Percentiles rank a stretch among this genome's conserved stretches.
phyloP scores from a whole-genome alignment of 345 rosid species.

The Dimocarpus longan region DNA sequence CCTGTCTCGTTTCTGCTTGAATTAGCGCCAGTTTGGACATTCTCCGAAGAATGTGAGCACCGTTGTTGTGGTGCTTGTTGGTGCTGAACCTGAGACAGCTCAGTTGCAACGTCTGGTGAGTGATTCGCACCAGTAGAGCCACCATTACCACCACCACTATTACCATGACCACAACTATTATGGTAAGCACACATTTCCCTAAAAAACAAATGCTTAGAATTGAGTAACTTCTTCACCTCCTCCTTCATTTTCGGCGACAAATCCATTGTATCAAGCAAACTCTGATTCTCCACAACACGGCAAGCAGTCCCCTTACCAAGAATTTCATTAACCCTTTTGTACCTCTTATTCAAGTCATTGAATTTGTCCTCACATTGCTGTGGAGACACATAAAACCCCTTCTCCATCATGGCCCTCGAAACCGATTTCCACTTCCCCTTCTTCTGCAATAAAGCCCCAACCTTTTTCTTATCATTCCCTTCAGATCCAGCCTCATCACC shows the following conservation, averaged over 20 bases:
- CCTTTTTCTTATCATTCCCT: constrained; percentile 59
- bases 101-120: constrained; percentile 41
- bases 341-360: constrained; percentile 95
- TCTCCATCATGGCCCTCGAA: constrained; percentile 95
- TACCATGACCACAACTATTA: constrained; percentile 72
- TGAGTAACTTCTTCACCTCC: constrained; percentile 78
- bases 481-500: constrained; percentile 86
- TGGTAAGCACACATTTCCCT: constrained; percentile 99
- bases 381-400: constrained; percentile 93
- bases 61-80: constrained; percentile 42
- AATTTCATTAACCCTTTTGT: constrained; percentile 93
- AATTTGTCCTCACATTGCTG: constrained; percentile 99
- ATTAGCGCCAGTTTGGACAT: constrained; percentile 24
- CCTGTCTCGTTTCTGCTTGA: constrained; percentile 36
- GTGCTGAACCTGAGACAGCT: constrained; percentile 38
- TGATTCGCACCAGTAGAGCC: constrained; percentile 36
- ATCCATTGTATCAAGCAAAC: constrained; percentile 79
- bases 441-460: constrained; percentile 73
- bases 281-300: constrained; percentile 88
- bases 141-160: constrained; percentile 22
- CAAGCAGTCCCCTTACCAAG: constrained; percentile 93
- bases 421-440: constrained; percentile 99
- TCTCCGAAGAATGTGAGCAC: constrained; percentile 60
- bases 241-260: constrained; percentile 74
- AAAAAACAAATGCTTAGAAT: constrained; percentile 91